Conservation (phyloP, 371 early-diverging fungal species). For the Globomyces sp. region DNA sequence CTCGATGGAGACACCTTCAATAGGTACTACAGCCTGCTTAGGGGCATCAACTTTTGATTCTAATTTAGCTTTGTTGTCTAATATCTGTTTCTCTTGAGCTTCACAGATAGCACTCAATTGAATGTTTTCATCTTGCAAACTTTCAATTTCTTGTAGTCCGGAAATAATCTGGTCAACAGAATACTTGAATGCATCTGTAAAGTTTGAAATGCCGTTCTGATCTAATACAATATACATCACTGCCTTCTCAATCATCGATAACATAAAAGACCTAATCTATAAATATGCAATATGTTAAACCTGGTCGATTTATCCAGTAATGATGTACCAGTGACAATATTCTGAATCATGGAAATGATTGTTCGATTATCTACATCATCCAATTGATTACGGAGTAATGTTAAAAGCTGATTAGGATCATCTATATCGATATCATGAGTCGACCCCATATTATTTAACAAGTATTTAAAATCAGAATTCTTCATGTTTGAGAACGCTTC, state of each 20-base stretch:
- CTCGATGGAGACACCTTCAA: background rate
- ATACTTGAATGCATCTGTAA: constrained; percentile 34
- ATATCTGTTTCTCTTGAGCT: background rate
- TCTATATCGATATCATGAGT: constrained; percentile 33
- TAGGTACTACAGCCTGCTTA: background rate
- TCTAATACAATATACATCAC: constrained; percentile 40
- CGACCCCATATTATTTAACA: constrained; percentile 33
- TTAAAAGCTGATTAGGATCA: constrained; percentile 31
- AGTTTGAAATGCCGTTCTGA: constrained; percentile 33
- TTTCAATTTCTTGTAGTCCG: constrained; percentile 9
- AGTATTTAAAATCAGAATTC: constrained; percentile 32
- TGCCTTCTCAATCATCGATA: constrained; percentile 30
- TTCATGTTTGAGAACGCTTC: constrained; percentile 33
- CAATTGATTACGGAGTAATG: constrained; percentile 20
- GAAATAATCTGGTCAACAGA: constrained; percentile 33
- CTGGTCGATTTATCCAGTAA: constrained; percentile 22
- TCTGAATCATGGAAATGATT: constrained; percentile 30
- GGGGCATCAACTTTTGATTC: background rate
- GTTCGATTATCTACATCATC: constrained; percentile 22
- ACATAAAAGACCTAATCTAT: constrained; percentile 22
- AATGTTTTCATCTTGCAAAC: constrained; percentile 9
- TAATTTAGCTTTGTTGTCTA: background rate
- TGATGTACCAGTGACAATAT: constrained; percentile 33
- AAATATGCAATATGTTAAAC: too few species aligned
- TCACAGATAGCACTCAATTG: constrained; percentile 1